A percentile compares a stretch with the other conserved stretches of the same genome.
Conservation (phyloP, 768 basidiomycete species). For the Dendrothele bispora region DNA sequence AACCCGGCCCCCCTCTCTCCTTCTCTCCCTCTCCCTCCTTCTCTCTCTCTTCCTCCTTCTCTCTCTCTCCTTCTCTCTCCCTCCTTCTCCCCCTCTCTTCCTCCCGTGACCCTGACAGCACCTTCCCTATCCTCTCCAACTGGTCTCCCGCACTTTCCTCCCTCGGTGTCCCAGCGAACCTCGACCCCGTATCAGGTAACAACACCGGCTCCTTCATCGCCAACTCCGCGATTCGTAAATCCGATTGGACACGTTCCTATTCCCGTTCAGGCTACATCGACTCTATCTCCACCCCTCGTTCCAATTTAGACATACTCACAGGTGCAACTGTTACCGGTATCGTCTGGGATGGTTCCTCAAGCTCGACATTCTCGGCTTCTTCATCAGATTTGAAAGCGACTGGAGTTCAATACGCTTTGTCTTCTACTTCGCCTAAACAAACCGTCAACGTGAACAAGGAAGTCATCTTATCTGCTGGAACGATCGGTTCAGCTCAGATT, state of each 20-base stretch:
- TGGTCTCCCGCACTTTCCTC: slow-evolving; percentile 42
- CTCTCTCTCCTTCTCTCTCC: too few relatives aligned
- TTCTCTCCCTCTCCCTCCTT: too few relatives aligned
- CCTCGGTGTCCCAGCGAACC: slow-evolving; percentile 31
- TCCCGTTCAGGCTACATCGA: slow-evolving; percentile 59
- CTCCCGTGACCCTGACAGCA: too few relatives aligned
- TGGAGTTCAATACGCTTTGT: slow-evolving; percentile 50
- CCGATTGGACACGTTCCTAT: slow-evolving; percentile 61
- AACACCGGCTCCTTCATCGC: slow-evolving; percentile 27
- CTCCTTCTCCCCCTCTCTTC: too few relatives aligned
- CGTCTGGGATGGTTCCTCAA: slow-evolving; percentile 40
- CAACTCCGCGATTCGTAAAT: slow-evolving; percentile 4
- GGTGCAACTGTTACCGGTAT: slow-evolving; percentile 60
- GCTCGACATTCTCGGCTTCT: too few relatives aligned
- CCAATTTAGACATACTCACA: slow-evolving; percentile 63
- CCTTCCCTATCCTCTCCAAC: slow-evolving; percentile 36
- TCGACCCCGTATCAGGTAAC: slow-evolving; percentile 38
- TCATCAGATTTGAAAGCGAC: slow-evolving; percentile 45
- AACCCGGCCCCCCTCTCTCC: too few relatives aligned
- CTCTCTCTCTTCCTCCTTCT: too few relatives aligned
- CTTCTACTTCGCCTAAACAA: slow-evolving; percentile 24
- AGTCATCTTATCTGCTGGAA: slow-evolving; percentile 46
- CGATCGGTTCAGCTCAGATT: slow-evolving; percentile 41
- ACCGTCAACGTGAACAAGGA: slow-evolving; percentile 53
- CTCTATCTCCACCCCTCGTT: slow-evolving; percentile 55